Conservation (phyloP, 306 rosid species). For the Acacia acuminata region DNA sequence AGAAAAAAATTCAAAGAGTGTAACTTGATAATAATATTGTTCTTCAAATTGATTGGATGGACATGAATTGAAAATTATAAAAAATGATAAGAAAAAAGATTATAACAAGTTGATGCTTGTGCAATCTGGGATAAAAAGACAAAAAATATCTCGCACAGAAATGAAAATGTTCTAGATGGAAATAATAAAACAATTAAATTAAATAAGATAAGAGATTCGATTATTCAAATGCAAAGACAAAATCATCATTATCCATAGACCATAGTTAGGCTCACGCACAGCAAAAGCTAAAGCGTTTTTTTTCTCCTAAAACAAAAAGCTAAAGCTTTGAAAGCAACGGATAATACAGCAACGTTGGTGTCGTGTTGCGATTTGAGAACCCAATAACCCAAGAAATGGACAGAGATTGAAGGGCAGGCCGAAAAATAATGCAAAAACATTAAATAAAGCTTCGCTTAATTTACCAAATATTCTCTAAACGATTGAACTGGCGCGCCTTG, state of each 20-base stretch:
- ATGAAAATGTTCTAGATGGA: background rate
- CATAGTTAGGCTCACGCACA: background rate
- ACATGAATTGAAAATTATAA: too few relatives aligned
- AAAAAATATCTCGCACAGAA: background rate
- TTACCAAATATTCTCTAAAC: background rate
- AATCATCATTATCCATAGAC: background rate
- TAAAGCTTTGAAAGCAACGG: background rate
- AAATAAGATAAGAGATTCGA: background rate
- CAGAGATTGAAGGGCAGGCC: background rate
- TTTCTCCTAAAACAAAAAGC: too few relatives aligned
- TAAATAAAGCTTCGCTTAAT: background rate
- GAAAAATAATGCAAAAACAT: background rate
- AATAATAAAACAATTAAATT: background rate
- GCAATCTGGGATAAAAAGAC: too few relatives aligned
- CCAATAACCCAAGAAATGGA: conserved; percentile 16
- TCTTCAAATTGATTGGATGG: too few relatives aligned
- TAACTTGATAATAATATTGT: too few relatives aligned
- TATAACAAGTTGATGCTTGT: too few relatives aligned
- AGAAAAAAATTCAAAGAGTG: too few relatives aligned
- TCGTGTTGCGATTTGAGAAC: background rate
- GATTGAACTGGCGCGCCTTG: background rate
- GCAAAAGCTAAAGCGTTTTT: background rate
- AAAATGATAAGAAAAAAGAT: too few relatives aligned
- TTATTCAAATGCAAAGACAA: background rate
- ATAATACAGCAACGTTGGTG: background rate